Evolutionary conservation across 805 yeast species (phyloP).

Genomic region (Candida jianshihensis): DNA sequence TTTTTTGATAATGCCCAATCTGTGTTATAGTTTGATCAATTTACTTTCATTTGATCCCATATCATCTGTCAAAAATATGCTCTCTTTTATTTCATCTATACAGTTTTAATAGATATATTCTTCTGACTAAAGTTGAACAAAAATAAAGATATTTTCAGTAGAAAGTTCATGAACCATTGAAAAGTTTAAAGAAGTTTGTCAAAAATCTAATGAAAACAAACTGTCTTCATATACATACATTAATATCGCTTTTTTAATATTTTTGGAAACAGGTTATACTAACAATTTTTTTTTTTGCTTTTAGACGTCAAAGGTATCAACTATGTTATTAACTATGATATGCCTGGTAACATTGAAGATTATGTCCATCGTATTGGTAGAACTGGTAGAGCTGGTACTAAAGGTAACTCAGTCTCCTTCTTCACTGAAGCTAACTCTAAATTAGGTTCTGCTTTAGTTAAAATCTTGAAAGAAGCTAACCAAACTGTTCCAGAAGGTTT

Average conservation of each 20-base stretch:
- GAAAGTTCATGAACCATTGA: too few species aligned
- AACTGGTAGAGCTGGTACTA: slow-evolving; percentile 95
- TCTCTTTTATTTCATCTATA: slow-evolving; percentile 6
- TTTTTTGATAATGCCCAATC: not conserved
- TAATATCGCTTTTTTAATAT: too few species aligned
- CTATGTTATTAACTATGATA: slow-evolving; percentile 88
- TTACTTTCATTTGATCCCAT: not conserved
- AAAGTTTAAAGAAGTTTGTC: not conserved
- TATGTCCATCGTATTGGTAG: slow-evolving; percentile 97
- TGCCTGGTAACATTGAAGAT: slow-evolving; percentile 98
- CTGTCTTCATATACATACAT: too few species aligned
- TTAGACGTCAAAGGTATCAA: slow-evolving; percentile 96
- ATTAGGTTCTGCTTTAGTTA: slow-evolving; percentile 84
- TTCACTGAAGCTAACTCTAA: slow-evolving; percentile 84
- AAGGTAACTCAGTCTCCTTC: slow-evolving; percentile 92
- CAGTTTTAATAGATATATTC: slow-evolving; percentile 4
- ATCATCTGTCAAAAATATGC: not conserved
- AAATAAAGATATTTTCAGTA: too few species aligned
- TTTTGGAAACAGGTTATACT: too few species aligned
- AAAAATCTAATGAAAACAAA: not conserved
- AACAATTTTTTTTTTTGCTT: slow-evolving; percentile 36
- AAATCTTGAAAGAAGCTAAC: slow-evolving; percentile 91
- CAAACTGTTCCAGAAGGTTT: slow-evolving; percentile 82
- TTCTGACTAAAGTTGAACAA: slow-evolving; percentile 1
- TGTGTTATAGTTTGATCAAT: not conserved